A percentile compares a stretch with the other conserved stretches of the same genome.
phyloP scores from a whole-genome alignment of 805 yeast genomes.

The Hanseniaspora lachancei region DNA sequence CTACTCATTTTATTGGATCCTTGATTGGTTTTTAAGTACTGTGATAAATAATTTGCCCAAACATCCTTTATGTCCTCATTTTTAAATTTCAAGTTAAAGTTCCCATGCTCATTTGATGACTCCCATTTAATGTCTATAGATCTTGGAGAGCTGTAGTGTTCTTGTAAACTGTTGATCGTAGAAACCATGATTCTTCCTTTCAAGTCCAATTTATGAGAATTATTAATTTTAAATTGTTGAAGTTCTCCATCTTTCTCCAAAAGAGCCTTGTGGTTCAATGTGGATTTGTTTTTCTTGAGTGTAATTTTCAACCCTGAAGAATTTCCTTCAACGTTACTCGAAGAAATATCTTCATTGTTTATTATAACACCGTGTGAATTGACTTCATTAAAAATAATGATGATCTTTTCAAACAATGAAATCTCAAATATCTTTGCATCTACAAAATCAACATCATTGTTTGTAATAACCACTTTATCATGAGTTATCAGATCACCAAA shows the following conservation, averaged over 20 bases:
- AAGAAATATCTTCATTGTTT: neutral
- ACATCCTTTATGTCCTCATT: constrained; percentile 72
- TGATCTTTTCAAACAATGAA: constrained; percentile 66
- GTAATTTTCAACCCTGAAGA: constrained; percentile 32
- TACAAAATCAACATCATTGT: constrained; percentile 25
- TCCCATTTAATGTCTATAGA: constrained; percentile 57
- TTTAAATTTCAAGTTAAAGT: constrained; percentile 66
- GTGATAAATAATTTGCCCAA: constrained; percentile 50
- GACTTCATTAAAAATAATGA: constrained; percentile 38
- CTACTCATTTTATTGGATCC: neutral
- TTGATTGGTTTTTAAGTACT: neutral
- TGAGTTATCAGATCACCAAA: constrained; percentile 77
- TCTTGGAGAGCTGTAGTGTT: constrained; percentile 38
- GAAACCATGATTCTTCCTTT: constrained; percentile 74
- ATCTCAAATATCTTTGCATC: constrained; percentile 65
- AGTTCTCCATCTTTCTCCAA: neutral
- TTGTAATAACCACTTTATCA: constrained; percentile 45
- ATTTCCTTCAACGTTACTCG: constrained; percentile 34
- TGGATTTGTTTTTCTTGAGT: constrained; percentile 20
- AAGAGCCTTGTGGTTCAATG: neutral
- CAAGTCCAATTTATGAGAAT: constrained; percentile 39
- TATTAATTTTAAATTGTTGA: constrained; percentile 11
- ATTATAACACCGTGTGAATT: neutral
- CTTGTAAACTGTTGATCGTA: constrained; percentile 40
- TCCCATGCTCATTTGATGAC: constrained; percentile 78